Conservation (phyloP, 352 stramenopile genomes). For the Phytophthora capsici region DNA sequence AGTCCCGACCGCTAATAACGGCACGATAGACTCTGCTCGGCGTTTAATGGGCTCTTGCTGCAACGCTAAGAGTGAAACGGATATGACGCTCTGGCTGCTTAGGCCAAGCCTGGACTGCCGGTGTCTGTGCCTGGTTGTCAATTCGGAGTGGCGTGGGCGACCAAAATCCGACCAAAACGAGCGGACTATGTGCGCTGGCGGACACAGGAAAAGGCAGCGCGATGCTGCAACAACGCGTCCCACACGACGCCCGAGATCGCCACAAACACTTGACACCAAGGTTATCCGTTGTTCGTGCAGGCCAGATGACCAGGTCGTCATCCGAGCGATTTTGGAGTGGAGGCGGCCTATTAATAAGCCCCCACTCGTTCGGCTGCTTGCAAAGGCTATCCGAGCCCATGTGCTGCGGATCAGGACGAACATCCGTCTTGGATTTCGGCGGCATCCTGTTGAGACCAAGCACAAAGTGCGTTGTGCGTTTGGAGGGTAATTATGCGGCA, state of each 20-base stretch:
- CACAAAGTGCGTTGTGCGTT: conserved; percentile 7
- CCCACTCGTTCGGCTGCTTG: conserved; percentile 3
- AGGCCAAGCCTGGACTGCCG: no score
- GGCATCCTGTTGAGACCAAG: conserved; percentile 31
- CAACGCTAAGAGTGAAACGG: background rate
- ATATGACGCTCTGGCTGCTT: no score
- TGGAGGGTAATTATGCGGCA: conserved; percentile 12
- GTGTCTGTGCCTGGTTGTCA: no score
- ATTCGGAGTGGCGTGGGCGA: conserved; percentile 7
- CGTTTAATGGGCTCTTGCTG: no score
- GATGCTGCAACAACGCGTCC: conserved; percentile 21
- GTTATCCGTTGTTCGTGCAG: conserved; percentile 16
- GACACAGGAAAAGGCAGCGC: conserved; percentile 20
- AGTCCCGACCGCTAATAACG: conserved; percentile 5
- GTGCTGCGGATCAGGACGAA: conserved; percentile 24
- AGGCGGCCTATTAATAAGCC: conserved; percentile 1
- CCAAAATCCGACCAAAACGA: conserved; percentile 18
- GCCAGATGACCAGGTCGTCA: conserved; percentile 18
- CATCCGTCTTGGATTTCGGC: conserved; percentile 9
- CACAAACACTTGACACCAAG: conserved; percentile 12
- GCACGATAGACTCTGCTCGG: background rate
- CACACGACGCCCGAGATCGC: conserved; percentile 2
- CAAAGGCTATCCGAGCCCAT: conserved; percentile 13
- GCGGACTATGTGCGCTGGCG: conserved; percentile 15
- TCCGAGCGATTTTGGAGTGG: conserved; percentile 6